A percentile compares a stretch with the other conserved stretches of the same genome.
phyloP scores from a whole-genome alignment of 805 yeast genomes.

The Yamadazyma nakazawae region DNA sequence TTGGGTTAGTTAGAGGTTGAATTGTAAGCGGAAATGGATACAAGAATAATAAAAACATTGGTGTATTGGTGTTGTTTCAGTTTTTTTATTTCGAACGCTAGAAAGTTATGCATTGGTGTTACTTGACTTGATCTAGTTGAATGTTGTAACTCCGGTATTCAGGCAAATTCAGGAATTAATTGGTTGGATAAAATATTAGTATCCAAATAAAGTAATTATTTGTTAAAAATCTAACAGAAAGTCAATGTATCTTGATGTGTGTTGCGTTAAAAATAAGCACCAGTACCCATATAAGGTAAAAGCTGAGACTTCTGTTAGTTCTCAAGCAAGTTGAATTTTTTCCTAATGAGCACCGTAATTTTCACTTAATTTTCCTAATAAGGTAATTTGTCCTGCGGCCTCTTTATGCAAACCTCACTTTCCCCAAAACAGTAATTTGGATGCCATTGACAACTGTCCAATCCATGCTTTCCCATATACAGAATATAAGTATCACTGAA shows the following conservation, averaged over 20 bases:
- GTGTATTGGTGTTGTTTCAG: no score
- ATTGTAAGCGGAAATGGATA: no score
- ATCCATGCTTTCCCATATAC: neutral
- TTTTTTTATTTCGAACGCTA: no score
- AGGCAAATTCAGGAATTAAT: neutral
- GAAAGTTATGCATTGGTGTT: no score
- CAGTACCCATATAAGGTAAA: neutral
- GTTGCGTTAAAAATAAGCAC: neutral
- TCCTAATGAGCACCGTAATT: conserved; percentile 5
- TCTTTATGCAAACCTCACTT: conserved; percentile 7
- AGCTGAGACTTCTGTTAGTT: neutral
- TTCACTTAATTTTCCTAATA: conserved; percentile 16
- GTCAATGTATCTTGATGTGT: neutral
- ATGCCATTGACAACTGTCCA: neutral
- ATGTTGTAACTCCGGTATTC: neutral
- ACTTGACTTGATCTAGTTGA: no score
- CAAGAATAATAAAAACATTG: no score
- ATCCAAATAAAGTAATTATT: conserved; percentile 1
- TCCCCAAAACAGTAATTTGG: conserved; percentile 11
- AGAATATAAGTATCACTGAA: conserved; percentile 2
- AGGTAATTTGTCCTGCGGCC: conserved; percentile 13
- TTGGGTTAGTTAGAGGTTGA: no score
- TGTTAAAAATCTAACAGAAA: neutral
- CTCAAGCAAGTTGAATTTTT: conserved; percentile 1
- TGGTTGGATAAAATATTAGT: neutral